These are phyloP conservation scores for Ganoderma resinaceum DNA, from an alignment of 1,284 basidiomycete species.

Conservation along the genomic window DNA sequence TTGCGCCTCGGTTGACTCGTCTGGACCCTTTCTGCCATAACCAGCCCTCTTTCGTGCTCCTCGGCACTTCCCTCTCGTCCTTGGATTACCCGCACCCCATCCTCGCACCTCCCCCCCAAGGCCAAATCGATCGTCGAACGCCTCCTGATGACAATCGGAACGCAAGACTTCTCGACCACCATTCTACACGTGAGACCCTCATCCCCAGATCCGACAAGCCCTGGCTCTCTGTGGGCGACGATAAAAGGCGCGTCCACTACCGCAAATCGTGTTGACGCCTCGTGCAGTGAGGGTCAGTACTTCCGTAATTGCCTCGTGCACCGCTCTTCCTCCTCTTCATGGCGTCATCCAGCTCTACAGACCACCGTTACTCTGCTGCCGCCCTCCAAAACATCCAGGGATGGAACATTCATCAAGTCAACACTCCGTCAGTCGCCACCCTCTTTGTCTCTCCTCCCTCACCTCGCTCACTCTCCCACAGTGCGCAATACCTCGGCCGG, in stretches of 20 bases:
- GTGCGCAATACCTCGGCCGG: slow-evolving; percentile 46
- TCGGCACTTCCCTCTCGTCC: slow-evolving; percentile 24
- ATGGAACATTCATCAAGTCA: slow-evolving; percentile 42
- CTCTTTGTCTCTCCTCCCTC: slow-evolving; percentile 9
- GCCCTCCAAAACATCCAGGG: slow-evolving; percentile 34
- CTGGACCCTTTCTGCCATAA: slow-evolving; percentile 17
- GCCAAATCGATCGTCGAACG: slow-evolving; percentile 39
- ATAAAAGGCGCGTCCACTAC: slow-evolving; percentile 40
- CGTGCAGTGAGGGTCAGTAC: slow-evolving; percentile 42
- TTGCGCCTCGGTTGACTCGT: background rate
- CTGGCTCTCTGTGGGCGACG: slow-evolving; percentile 29
- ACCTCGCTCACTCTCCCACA: slow-evolving; percentile 26
- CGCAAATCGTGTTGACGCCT: slow-evolving; percentile 39
- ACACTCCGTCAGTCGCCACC: slow-evolving; percentile 38
- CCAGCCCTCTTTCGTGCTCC: slow-evolving; percentile 21
- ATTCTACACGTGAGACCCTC: slow-evolving; percentile 41
- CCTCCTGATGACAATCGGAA: slow-evolving; percentile 40
- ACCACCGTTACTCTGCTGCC: slow-evolving; percentile 37
- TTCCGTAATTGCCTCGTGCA: slow-evolving; percentile 40
- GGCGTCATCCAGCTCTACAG: slow-evolving; percentile 44
- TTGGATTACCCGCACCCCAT: slow-evolving; percentile 25
- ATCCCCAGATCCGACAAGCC: slow-evolving; percentile 33
- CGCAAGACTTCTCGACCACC: slow-evolving; percentile 34
- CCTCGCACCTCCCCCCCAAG: slow-evolving; percentile 23
- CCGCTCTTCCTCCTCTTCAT: slow-evolving; percentile 42